Base-by-base conservation (phyloP, 1,284 basidiomycete species). In the Hymenochaete sp. region DNA sequence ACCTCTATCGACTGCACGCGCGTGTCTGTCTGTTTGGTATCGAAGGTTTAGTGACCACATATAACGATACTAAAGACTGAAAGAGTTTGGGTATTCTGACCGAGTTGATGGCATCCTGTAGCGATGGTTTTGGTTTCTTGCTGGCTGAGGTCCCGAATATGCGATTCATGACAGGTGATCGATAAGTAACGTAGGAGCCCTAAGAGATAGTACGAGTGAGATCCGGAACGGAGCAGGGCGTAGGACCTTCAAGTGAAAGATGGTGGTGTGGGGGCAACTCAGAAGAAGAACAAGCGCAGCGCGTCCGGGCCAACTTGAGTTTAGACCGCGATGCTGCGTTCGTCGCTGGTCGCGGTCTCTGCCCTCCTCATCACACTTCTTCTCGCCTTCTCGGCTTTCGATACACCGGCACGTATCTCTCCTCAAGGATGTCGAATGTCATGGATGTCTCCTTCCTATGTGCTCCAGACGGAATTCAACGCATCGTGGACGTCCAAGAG, bases 341-440 rank as follows among this genome's bases (percentile, higher is more conserved):
- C 33, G 26, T 19, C 32, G 7, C 9, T 50, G 11, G 33, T 50
- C 27, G 39, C 48, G 21, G 24, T 32, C 13, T 4, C 37, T 14
- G 32, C 41, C 22, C 31, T 51, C 28, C 1, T 37, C 22, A 7
- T 44, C 7, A 22, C 42, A 3, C 24, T 44, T 2, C 45, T 51
- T 6, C 49, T 51, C n/a, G 38, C 32, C 6, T 44, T 43, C 32
- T 47, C 53, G 9, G 50, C 49, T 28, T 46, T 48, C 13, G 32
- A 52, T 19, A 43, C 45, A 11, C 50, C 53, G 2, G 22, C 47
- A 4, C 41, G 31, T 32, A 48, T 83, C 39, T 85, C 82, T 2
- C 83, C 84, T 3, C 84, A 89, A 70, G 85, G 85, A 73, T 99
- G 95, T 65, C 81, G 89, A 44, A 98, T 98, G 95, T 92, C 91